A percentile compares a stretch with the other conserved stretches of the same genome.
Conservation (phyloP, 495 filamentous ascomycete species). For the Aspergillus conjunctus region DNA sequence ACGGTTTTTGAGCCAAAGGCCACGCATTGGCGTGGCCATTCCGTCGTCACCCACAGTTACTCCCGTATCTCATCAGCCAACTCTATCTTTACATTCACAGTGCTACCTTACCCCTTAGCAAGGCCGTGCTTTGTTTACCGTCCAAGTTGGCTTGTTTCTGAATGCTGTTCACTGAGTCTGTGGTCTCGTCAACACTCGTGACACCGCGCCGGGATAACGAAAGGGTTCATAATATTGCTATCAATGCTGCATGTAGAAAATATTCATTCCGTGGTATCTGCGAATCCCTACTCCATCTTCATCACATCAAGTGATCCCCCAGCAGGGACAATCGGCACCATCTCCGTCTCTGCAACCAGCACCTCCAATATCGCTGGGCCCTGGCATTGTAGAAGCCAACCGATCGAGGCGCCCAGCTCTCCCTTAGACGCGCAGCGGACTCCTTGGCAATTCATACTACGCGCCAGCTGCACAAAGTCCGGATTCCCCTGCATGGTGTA, state of each 20-base stretch:
- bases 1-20: background rate
- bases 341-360: background rate
- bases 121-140: too few relatives aligned
- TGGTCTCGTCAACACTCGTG: too few relatives aligned
- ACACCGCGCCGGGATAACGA: too few relatives aligned
- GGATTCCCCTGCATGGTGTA: constrained; percentile 91
- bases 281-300: background rate
- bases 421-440: background rate
- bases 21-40: background rate
- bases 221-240: too few relatives aligned
- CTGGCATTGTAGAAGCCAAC: background rate
- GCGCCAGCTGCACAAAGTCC: constrained; percentile 78
- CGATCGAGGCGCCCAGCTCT: background rate
- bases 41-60: background rate
- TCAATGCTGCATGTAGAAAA: too few relatives aligned
- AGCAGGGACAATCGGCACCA: background rate
- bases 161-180: too few relatives aligned
- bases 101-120: too few relatives aligned
- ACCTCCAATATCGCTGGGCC: background rate
- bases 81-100: too few relatives aligned
- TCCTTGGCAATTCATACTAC: background rate
- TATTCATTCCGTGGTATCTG: too few relatives aligned
- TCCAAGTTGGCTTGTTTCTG: too few relatives aligned
- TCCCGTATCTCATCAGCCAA: too few relatives aligned
- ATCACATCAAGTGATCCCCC: background rate